A percentile compares a stretch with the other conserved stretches of the same genome.
These are phyloP conservation scores for Hebeloma cylindrosporum DNA, from an alignment of 768 basidiomycete genomes.

Conservation along the genomic window DNA sequence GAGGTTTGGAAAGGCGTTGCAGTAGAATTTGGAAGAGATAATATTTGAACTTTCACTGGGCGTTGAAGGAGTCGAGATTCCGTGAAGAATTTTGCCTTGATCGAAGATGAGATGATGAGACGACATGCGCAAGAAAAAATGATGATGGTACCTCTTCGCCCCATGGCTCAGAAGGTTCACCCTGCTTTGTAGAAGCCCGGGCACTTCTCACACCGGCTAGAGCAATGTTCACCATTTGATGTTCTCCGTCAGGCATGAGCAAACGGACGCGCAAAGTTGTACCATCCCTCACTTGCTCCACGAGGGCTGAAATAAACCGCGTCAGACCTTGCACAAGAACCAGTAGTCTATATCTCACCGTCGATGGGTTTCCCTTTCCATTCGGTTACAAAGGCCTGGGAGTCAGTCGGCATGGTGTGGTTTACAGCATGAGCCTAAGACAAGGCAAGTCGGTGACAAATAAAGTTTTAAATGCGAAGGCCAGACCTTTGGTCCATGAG, in stretches of 20 bases:
- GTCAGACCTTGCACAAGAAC: background rate
- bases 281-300: conserved; percentile 93
- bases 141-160: conserved; percentile 76
- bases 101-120: conserved; percentile 19
- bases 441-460: conserved; percentile 6
- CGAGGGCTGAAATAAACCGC: conserved; percentile 58
- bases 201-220: conserved; percentile 81
- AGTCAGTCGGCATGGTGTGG: conserved; percentile 87
- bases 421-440: conserved; percentile 68
- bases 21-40: conserved; percentile 77
- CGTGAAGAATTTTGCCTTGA: conserved; percentile 89
- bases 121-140: conserved; percentile 9
- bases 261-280: conserved; percentile 87
- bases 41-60: conserved; percentile 69
- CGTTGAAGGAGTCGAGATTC: conserved; percentile 86
- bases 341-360: conserved; percentile 44
- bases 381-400: conserved; percentile 84
- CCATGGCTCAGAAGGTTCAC: conserved; percentile 79
- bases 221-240: conserved; percentile 86
- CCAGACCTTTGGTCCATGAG: conserved; percentile 69
- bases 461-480: background rate
- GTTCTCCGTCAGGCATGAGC: conserved; percentile 83
- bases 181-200: conserved; percentile 66
- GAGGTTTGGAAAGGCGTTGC: conserved; percentile 79
- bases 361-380: conserved; percentile 92